These are phyloP conservation scores for Metroxylon sagu DNA, from an alignment of 176 grass and related monocot species.

Conservation along the genomic window DNA sequence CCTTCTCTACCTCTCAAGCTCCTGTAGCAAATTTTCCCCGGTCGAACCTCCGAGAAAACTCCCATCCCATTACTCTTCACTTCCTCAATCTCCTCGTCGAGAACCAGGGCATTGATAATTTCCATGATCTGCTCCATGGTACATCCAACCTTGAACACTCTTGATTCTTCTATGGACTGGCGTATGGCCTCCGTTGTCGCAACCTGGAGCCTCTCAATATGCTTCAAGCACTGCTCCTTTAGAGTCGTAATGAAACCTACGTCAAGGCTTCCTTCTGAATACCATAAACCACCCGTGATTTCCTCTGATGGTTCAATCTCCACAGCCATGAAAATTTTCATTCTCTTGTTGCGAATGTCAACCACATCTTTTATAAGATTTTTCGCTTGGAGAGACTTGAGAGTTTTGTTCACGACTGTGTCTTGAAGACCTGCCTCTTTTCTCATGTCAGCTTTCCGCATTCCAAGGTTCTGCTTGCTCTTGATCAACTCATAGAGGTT, in stretches of 20 bases:
- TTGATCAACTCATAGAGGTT: conserved; percentile 28
- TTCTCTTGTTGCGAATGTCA: conserved; percentile 30
- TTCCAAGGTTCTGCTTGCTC: conserved; percentile 34
- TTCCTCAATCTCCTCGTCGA: conserved; percentile 55
- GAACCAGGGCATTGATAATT: conserved; percentile 39
- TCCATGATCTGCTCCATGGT: conserved; percentile 35
- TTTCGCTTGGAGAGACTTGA: conserved; percentile 9
- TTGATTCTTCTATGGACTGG: conserved; percentile 19
- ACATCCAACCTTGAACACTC: conserved; percentile 5
- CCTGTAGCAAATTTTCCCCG: conserved; percentile 38
- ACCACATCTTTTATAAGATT: conserved; percentile 37
- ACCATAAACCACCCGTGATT: conserved; percentile 55
- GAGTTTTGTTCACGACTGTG: conserved; percentile 6
- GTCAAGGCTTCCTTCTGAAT: conserved; percentile 44
- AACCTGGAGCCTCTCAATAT: conserved; percentile 33
- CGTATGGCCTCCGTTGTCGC: conserved; percentile 30
- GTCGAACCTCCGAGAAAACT: conserved; percentile 25
- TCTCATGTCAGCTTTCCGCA: conserved; percentile 20
- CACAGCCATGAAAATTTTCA: conserved; percentile 52
- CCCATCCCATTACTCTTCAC: conserved; percentile 46
- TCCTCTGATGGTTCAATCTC: conserved; percentile 44
- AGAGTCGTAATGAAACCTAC: conserved; percentile 26
- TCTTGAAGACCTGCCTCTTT: conserved; percentile 12
- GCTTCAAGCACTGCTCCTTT: conserved; percentile 32
- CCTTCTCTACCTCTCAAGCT: conserved; percentile 3